Conservation (phyloP, 2,329 filamentous ascomycete genomes). For the Lecanosticta acicola region DNA sequence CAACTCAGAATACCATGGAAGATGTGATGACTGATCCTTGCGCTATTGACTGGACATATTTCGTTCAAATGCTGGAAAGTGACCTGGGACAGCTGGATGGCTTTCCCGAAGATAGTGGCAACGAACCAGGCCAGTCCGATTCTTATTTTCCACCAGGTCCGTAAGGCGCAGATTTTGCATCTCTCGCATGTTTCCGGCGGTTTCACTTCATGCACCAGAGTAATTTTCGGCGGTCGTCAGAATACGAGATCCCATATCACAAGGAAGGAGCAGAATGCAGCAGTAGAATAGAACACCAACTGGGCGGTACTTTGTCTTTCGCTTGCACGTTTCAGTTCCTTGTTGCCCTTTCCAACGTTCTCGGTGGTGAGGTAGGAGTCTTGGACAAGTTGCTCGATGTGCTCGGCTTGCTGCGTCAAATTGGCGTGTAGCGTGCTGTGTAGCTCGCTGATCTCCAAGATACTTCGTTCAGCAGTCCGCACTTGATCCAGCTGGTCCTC, state of each 20-base stretch:
- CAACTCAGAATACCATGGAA: slow-evolving; percentile 1
- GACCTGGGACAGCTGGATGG: not conserved
- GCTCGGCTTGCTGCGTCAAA: slow-evolving; percentile 75
- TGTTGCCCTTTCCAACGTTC: slow-evolving; percentile 85
- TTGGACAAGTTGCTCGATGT: slow-evolving; percentile 80
- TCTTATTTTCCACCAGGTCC: too few relatives aligned
- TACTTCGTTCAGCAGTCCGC: slow-evolving; percentile 79
- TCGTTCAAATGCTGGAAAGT: slow-evolving; percentile 10
- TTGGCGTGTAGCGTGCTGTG: slow-evolving; percentile 86
- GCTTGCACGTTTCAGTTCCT: slow-evolving; percentile 77
- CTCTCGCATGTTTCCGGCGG: too few relatives aligned
- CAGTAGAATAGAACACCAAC: slow-evolving; percentile 45
- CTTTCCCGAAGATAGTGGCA: not conserved
- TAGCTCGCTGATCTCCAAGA: slow-evolving; percentile 86
- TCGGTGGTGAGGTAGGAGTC: slow-evolving; percentile 77
- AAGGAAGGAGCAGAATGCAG: slow-evolving; percentile 42
- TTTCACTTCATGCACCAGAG: not conserved
- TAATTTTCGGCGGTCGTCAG: slow-evolving; percentile 20
- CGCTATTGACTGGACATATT: slow-evolving; percentile 12
- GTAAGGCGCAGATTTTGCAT: too few relatives aligned
- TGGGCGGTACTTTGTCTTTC: slow-evolving; percentile 48
- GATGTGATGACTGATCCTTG: slow-evolving; percentile 4
- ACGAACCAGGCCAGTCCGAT: not conserved
- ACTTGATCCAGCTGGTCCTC: slow-evolving; percentile 93
- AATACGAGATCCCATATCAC: slow-evolving; percentile 48